phyloP scores from a whole-genome alignment of 768 basidiomycete genomes.

The Hericium rajendrae region DNA sequence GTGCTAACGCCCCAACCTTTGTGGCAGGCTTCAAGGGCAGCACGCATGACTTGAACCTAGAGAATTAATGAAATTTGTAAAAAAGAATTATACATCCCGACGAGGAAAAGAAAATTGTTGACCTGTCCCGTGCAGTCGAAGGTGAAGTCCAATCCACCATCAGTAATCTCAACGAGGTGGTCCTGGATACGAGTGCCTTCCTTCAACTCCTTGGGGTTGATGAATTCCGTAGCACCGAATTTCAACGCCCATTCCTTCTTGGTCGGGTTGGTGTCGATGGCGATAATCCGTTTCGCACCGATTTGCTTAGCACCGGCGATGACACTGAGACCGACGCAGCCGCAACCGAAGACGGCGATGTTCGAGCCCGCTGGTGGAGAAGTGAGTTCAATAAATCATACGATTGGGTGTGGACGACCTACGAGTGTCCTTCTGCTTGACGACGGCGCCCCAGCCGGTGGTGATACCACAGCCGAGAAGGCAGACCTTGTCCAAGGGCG shows the following conservation, averaged over 20 bases:
- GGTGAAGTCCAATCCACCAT: conserved; percentile 94
- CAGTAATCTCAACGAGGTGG: conserved; percentile 82
- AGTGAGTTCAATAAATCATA: neutral
- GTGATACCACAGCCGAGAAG: conserved; percentile 94
- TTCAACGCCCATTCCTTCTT: conserved; percentile 87
- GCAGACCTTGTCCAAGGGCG: conserved; percentile 94
- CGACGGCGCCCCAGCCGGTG: conserved; percentile 95
- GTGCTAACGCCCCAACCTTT: conserved; percentile 99
- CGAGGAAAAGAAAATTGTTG: conserved; percentile 17
- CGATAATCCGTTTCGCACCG: conserved; percentile 83
- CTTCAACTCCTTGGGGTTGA: conserved; percentile 69
- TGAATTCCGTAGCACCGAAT: conserved; percentile 92
- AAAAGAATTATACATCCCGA: conserved; percentile 20
- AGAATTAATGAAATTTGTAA: neutral
- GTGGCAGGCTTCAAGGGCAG: conserved; percentile 96
- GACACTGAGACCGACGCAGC: conserved; percentile 92
- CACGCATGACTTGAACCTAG: conserved; percentile 85
- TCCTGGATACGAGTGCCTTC: conserved; percentile 85
- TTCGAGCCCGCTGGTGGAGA: conserved; percentile 56
- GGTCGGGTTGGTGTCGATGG: conserved; percentile 77
- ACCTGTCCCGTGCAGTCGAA: conserved; percentile 96
- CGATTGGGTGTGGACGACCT: conserved; percentile 19
- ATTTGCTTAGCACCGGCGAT: conserved; percentile 72
- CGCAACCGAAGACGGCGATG: conserved; percentile 93
- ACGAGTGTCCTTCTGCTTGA: conserved; percentile 85